Evolutionary conservation across 2,329 filamentous ascomycete species (phyloP).

Genomic region (Emericellopsis atlantica): DNA sequence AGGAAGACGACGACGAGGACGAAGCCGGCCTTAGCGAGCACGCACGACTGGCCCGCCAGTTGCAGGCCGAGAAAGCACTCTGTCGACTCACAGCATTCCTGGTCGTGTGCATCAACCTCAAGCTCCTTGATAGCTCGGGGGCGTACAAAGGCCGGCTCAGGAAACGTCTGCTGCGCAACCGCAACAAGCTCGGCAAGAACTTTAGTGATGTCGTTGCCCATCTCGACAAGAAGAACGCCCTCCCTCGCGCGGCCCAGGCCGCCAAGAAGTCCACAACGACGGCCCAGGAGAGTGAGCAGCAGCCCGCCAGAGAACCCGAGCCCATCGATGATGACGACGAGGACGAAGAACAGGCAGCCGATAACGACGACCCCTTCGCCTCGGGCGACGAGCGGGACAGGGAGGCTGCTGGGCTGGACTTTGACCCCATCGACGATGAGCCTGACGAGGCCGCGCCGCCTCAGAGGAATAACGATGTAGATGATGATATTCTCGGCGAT

Average conservation of each 20-base stretch:
- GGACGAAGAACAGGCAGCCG: constrained; percentile 17
- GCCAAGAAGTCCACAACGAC: constrained; percentile 19
- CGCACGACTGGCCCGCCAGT: constrained; percentile 48
- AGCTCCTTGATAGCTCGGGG: constrained; percentile 56
- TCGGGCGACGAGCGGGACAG: constrained; percentile 32
- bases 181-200: constrained; percentile 66
- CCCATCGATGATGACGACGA: constrained; percentile 31
- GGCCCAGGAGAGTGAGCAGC: constrained; percentile 22
- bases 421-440: constrained; percentile 24
- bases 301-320: constrained; percentile 9
- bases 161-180: constrained; percentile 66
- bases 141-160: constrained; percentile 50
- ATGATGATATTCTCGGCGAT: constrained; percentile 33
- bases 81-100: constrained; percentile 80
- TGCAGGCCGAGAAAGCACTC: constrained; percentile 73
- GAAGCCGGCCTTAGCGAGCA: constrained; percentile 40
- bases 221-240: constrained; percentile 55
- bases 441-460: constrained; percentile 18
- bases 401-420: constrained; percentile 23
- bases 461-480: constrained; percentile 21
- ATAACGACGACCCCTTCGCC: constrained; percentile 26
- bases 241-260: constrained; percentile 16
- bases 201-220: constrained; percentile 75
- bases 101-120: constrained; percentile 65
- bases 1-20: constrained; percentile 38